These are phyloP conservation scores for Phytophthora multivora DNA, from an alignment of 352 stramenopile genomes.

Conservation along the genomic window DNA sequence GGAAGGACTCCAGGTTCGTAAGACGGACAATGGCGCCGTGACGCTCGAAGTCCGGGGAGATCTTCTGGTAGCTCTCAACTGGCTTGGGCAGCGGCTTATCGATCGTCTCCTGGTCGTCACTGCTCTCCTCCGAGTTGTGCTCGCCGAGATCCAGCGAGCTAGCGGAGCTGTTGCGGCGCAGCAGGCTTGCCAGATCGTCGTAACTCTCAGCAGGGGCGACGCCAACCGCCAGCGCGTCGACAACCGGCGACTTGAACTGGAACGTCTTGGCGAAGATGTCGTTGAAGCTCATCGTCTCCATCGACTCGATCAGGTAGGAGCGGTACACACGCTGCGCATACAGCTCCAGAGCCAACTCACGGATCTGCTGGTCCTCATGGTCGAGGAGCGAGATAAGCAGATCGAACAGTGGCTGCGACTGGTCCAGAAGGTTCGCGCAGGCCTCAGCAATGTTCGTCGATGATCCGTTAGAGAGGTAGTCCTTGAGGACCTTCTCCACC, in stretches of 20 bases:
- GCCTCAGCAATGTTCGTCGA: conserved; percentile 57
- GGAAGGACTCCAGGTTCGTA: conserved; percentile 78
- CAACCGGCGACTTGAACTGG: conserved; percentile 83
- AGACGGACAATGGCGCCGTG: conserved; percentile 90
- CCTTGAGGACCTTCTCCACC: conserved; percentile 73
- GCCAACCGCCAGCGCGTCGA: conserved; percentile 78
- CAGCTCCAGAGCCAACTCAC: conserved; percentile 77
- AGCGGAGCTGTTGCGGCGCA: conserved; percentile 68
- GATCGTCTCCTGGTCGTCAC: conserved; percentile 37
- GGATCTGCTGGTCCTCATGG: conserved; percentile 67
- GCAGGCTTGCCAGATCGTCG: conserved; percentile 76
- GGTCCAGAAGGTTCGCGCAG: conserved; percentile 71
- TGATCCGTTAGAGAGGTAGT: conserved; percentile 62
- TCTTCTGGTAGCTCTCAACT: conserved; percentile 71
- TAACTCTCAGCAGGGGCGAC: conserved; percentile 82
- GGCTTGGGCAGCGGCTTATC: conserved; percentile 36
- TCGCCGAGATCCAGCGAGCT: conserved; percentile 39
- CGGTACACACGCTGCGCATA: conserved; percentile 88
- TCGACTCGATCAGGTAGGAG: conserved; percentile 86
- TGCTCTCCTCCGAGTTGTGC: conserved; percentile 40
- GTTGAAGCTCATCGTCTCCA: conserved; percentile 68
- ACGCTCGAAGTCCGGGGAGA: conserved; percentile 70
- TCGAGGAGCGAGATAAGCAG: conserved; percentile 82
- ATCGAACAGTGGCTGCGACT: conserved; percentile 87
- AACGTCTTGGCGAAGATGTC: conserved; percentile 87